phyloP scores from a whole-genome alignment of 345 rosid genomes.

The Citrus unshiu region DNA sequence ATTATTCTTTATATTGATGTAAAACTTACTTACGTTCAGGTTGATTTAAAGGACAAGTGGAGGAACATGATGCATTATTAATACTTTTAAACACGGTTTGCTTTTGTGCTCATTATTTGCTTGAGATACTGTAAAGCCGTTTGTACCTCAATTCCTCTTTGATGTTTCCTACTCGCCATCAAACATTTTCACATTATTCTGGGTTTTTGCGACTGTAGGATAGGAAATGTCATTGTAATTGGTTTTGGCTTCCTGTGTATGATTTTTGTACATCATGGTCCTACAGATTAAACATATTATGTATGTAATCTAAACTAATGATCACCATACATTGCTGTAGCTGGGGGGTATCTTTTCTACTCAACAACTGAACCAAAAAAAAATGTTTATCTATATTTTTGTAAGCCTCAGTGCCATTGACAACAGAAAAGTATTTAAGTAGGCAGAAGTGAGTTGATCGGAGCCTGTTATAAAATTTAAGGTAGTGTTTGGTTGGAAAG shows the following conservation, averaged over 20 bases:
- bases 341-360: not conserved
- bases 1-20: not conserved
- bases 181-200: not conserved
- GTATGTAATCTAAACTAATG: not conserved
- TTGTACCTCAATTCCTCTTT: not conserved
- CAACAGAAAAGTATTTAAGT: too few relatives aligned
- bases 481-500: too few relatives aligned
- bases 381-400: too few relatives aligned
- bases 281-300: not conserved
- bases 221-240: not conserved
- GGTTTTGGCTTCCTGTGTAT: not conserved
- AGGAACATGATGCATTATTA: conserved; percentile 40
- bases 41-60: conserved; percentile 73
- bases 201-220: not conserved
- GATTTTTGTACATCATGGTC: not conserved
- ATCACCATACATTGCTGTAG: not conserved
- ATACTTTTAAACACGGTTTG: not conserved
- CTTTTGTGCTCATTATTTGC: not conserved
- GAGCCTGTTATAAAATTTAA: too few relatives aligned
- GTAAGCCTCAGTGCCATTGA: too few relatives aligned
- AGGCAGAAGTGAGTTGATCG: too few relatives aligned
- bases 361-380: not conserved
- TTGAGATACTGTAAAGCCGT: not conserved
- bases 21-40: conserved; percentile 25
- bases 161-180: not conserved